Percentiles rank a stretch among this genome's conserved stretches.
phyloP scores from a whole-genome alignment of 345 rosid species.

The Dipteronia sinensis region DNA sequence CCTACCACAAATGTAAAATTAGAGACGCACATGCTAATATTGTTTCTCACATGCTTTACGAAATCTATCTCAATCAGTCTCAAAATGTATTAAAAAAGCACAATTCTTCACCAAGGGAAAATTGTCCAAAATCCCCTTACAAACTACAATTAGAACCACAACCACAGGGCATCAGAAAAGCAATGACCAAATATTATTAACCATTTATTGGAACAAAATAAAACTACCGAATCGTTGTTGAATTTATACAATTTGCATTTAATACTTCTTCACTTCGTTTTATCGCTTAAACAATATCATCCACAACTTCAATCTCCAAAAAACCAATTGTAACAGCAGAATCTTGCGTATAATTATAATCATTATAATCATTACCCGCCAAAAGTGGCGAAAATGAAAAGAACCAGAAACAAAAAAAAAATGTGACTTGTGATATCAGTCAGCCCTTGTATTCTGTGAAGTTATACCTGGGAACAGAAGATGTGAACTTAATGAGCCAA shows the following conservation, averaged over 20 bases:
- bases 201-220: background rate
- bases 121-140: background rate
- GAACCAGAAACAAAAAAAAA: background rate
- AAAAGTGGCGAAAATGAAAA: background rate
- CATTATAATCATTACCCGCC: background rate
- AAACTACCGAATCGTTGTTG: background rate
- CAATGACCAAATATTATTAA: background rate
- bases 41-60: too few species aligned
- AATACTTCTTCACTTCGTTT: background rate
- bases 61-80: too few species aligned
- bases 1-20: too few species aligned
- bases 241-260: constrained; percentile 7
- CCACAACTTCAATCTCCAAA: background rate
- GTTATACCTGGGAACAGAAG: constrained; percentile 9
- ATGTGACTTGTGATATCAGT: background rate
- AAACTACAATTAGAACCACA: background rate
- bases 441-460: background rate
- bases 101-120: too few species aligned
- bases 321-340: background rate
- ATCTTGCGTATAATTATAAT: background rate
- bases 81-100: too few species aligned
- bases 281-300: background rate
- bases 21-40: too few species aligned
- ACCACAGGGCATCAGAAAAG: background rate
- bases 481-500: background rate